Evolutionary conservation across 2,329 filamentous ascomycete genomes (phyloP).

Genomic region (Fusarium multiceps): DNA sequence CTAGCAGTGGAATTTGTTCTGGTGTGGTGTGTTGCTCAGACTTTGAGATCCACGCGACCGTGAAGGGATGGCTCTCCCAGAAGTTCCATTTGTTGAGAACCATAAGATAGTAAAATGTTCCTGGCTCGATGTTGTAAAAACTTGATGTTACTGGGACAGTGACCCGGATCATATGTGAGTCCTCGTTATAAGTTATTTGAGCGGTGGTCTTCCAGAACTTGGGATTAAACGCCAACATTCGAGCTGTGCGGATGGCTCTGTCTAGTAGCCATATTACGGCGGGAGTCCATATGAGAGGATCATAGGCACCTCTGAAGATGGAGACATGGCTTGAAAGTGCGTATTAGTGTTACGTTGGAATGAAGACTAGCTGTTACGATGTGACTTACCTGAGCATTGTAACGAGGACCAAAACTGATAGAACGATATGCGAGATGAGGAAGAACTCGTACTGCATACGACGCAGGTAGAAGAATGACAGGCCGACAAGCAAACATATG

Average conservation of each 20-base stretch:
- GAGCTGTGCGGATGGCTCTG: neutral
- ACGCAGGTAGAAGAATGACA: slow-evolving; percentile 64
- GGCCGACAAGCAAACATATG: slow-evolving; percentile 58
- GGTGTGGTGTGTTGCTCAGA: neutral
- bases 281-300: slow-evolving; percentile 43
- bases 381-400: slow-evolving; percentile 61
- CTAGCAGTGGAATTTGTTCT: neutral
- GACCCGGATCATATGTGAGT: slow-evolving; percentile 56
- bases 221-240: neutral
- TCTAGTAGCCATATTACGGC: slow-evolving; percentile 1
- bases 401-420: slow-evolving; percentile 62
- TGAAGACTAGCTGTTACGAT: accelerated
- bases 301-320: slow-evolving; percentile 62
- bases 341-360: neutral
- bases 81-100: slow-evolving; percentile 51
- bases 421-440: slow-evolving; percentile 60
- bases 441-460: slow-evolving; percentile 64
- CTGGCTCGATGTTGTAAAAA: slow-evolving; percentile 50
- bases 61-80: slow-evolving; percentile 65
- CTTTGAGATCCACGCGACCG: slow-evolving; percentile 51
- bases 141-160: slow-evolving; percentile 50
- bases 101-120: slow-evolving; percentile 60
- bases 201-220: slow-evolving; percentile 11
- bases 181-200: neutral
- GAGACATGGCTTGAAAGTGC: slow-evolving; percentile 56